Evolutionary conservation across 257 asterid species (phyloP), one percentile per base, ranked within the genome.

Genomic region (Solanum dulcamara): DNA sequence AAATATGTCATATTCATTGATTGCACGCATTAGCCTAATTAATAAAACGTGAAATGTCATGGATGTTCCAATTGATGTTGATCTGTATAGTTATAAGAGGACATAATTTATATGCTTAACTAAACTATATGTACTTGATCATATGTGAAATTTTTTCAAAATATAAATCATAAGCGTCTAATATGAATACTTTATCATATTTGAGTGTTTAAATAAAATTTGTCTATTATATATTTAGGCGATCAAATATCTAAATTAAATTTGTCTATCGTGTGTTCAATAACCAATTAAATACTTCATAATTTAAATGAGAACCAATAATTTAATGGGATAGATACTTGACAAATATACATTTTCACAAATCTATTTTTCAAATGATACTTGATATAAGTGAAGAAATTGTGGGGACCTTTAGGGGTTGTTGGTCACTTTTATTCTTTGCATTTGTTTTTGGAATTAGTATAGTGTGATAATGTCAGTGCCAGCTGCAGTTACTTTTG

Each of bases 401-500:
- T 37, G 67, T 72, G 90, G 81, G 68, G 71, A 35, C 42, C 28
- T 15, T 10, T n/a, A n/a, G n/a, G n/a, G 28, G 77, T 62, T 26
- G 87, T 66, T 60, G 46, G 42, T 85, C 86, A 51, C 87, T 86
- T 77, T 72, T 70, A 81, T 83, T 75, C 66, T 4, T 33, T 24
- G 59, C 40, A 72, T 84, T 81, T 83, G 80, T 30, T 42, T 85
- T 90, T 89, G 85, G 88, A 85, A 74, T 92, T 86, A 64, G 28
- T 70, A n/a, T 60, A 87, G 84, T 84, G 88, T 82, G 89, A 81
- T 90, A 87, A 90, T 64, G 85, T 84, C 87, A 89, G 62, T 84
- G 90, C 92, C 92, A 93, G 91, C 97, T 92, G 94, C 83, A 79
- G n/a, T n/a, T n/a, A 48, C 30, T 79, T 48, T 79, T 28, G 64